Evolutionary conservation across 2,329 filamentous ascomycete genomes (phyloP).

Genomic region (Botrytis fabae): DNA sequence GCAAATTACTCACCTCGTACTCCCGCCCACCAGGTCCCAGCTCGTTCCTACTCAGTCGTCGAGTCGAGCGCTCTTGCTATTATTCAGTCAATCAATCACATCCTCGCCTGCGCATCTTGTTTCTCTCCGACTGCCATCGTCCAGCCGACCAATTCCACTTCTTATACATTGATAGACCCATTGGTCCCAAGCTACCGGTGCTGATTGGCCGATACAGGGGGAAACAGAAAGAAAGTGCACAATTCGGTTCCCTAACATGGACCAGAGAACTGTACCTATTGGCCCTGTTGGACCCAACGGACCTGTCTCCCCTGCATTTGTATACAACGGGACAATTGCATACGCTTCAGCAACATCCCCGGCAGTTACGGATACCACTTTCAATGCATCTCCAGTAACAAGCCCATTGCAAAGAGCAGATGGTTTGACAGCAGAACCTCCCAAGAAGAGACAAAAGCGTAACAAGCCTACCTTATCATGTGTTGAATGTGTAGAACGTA

Average conservation of each 20-base stretch:
- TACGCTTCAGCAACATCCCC: conserved; percentile 26
- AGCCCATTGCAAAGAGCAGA: conserved; percentile 27
- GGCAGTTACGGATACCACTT: conserved; percentile 29
- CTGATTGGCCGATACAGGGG: not conserved
- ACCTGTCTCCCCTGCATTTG: conserved; percentile 28
- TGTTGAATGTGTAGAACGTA: conserved; percentile 76
- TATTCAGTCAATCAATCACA: conserved; percentile 9
- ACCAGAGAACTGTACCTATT: conserved; percentile 20
- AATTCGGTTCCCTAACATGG: conserved; percentile 23
- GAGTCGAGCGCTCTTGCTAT: not conserved
- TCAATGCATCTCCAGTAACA: conserved; percentile 16
- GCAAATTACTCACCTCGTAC: not conserved
- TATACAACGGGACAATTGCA: conserved; percentile 24
- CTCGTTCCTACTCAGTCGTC: not conserved
- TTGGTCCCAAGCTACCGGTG: not conserved
- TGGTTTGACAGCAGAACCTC: conserved; percentile 26
- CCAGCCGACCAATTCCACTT: conserved; percentile 32
- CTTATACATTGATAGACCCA: not conserved
- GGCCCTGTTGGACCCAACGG: not conserved
- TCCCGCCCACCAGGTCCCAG: no score
- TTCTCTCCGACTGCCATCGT: conserved; percentile 39
- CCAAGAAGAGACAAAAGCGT: conserved; percentile 71
- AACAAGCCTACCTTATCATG: conserved; percentile 83
- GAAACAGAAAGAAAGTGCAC: not conserved
- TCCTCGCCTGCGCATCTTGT: not conserved